Evolutionary conservation across 768 basidiomycete species (phyloP).

Genomic region (Boletus huronensis): DNA sequence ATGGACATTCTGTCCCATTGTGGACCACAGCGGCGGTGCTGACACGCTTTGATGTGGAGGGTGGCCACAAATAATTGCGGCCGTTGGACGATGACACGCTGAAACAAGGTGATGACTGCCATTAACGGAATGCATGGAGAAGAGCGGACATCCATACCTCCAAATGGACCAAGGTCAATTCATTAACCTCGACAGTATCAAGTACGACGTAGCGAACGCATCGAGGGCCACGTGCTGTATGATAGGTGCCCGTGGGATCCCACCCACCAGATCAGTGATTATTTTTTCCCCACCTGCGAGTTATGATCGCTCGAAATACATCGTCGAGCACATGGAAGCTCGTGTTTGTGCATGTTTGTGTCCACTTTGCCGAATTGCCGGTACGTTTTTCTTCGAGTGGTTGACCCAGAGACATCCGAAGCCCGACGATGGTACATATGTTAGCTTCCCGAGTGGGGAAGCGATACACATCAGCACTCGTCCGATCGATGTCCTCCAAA

Average conservation of each 20-base stretch:
- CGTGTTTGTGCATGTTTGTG: constrained; percentile 9
- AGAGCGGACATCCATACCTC: neutral
- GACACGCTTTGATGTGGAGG: constrained; percentile 6
- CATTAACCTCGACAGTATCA: neutral
- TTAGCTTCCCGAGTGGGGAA: constrained; percentile 12
- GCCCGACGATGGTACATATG: constrained; percentile 24
- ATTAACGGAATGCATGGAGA: neutral
- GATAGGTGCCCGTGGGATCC: no score
- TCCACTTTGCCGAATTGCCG: neutral
- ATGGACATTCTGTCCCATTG: constrained; percentile 4
- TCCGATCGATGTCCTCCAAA: constrained; percentile 47
- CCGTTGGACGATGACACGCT: neutral
- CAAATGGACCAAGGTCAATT: neutral
- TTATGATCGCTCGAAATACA: neutral
- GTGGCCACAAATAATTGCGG: neutral
- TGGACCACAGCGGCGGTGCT: neutral
- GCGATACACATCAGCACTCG: constrained; percentile 20
- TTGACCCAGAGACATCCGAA: constrained; percentile 13
- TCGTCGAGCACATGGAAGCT: neutral
- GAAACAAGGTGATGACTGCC: neutral
- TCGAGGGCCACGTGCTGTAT: neutral
- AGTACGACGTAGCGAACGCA: neutral
- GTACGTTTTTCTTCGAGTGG: neutral
- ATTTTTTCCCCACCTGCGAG: neutral
- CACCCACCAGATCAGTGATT: neutral